Base-by-base conservation (phyloP, 1,284 basidiomycete genomes). In the Leccinum subrobustum region DNA sequence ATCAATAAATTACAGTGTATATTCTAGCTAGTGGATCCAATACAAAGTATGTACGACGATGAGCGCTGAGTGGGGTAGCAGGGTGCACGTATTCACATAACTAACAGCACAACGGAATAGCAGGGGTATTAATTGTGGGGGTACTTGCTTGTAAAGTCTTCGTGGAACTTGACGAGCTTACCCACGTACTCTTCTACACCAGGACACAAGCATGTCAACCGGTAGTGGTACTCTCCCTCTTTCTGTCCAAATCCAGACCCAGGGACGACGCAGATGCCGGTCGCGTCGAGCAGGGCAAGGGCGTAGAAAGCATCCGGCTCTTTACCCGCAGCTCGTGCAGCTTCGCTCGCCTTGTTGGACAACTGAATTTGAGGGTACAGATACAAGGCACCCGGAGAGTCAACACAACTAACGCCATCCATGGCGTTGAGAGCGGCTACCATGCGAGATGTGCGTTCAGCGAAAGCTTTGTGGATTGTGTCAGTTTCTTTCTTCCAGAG, bases 241-340 rank as follows among this genome's bases (percentile, higher is more conserved):
- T 84, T 88, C 79, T 97, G 95, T 3, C 95, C 95, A 71, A 98
- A 97, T 7, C 95, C 95, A 58, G 87, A 89, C 0, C 95, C 95
- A 7, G 94, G 92, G 1, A 97, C 91, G 23, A 93, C 92, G 69
- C 95, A 97, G 67, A 97, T 96, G 33, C 95, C 95, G 0, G 95
- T 96, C 65, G 86, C 84, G 65, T 96, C 92, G 55, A 98, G 79
- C 59, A 98, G 27, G 0, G 84, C 85, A 58, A 96, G 78, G 33
- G 93, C 85, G 71, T 98, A 98, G 71, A 96, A 89, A 57, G 88
- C 89, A 74, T 98, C 95, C 3, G 95, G 89, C 64, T 83, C 83
- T 78, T 93, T 92, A 3, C 90, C 91, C 2, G 78, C 81, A 68
- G 82, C 76, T 68, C 82, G 76, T 52, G 95, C 96, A 12, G 85